phyloP scores from a whole-genome alignment of 2,329 filamentous ascomycete species.

The Tolypocladium nubicola region DNA sequence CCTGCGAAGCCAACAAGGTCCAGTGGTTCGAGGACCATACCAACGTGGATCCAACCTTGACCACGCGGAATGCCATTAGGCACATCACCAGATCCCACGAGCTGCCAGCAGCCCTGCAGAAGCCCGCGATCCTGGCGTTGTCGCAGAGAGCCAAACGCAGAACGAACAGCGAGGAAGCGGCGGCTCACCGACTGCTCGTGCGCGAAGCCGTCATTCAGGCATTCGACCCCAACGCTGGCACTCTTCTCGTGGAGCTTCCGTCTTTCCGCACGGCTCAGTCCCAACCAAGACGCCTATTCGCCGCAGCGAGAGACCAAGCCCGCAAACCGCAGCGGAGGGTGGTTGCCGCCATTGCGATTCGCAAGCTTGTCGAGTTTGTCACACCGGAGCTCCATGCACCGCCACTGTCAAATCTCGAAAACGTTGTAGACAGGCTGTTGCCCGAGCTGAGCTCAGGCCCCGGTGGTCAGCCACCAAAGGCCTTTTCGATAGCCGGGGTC shows the following conservation, averaged over 20 bases:
- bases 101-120: constrained; percentile 61
- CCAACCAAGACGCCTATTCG: constrained; percentile 9
- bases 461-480: constrained; percentile 16
- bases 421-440: constrained; percentile 35
- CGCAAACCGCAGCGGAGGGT: constrained; percentile 25
- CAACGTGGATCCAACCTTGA: constrained; percentile 68
- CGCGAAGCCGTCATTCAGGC: constrained; percentile 33
- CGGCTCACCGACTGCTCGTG: constrained; percentile 45
- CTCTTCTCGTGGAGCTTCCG: constrained; percentile 34
- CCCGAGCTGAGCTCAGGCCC: constrained; percentile 25
- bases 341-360: constrained; percentile 35
- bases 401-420: constrained; percentile 31
- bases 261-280: constrained; percentile 9
- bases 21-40: constrained; percentile 79
- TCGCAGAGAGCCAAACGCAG: constrained; percentile 39
- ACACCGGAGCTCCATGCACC: constrained; percentile 36
- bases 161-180: constrained; percentile 31
- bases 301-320: constrained; percentile 11
- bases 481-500: constrained; percentile 29
- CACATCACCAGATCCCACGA: constrained; percentile 45
- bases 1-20: constrained; percentile 58
- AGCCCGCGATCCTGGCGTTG: constrained; percentile 51
- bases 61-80: constrained; percentile 71
- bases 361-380: constrained; percentile 37
- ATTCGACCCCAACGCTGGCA: constrained; percentile 37